Evolutionary conservation across 2,329 filamentous ascomycete species (phyloP).

Genomic region (Ceratocystis alfenasii): DNA sequence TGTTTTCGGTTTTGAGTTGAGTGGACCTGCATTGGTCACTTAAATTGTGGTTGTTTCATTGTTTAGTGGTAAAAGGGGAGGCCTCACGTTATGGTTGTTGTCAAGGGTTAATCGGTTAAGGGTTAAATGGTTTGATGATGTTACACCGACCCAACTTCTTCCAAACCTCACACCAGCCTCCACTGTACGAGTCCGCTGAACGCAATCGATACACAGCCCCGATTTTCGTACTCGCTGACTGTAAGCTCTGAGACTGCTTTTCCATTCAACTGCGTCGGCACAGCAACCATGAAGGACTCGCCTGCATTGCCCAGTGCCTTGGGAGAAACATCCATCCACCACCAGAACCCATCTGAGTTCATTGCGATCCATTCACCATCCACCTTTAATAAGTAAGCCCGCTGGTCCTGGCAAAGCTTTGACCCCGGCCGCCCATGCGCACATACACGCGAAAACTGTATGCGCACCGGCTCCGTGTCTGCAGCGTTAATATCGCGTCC

Average conservation of each 20-base stretch:
- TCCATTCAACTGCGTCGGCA: conserved; percentile 42
- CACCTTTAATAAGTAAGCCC: conserved; percentile 10
- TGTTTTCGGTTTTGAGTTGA: neutral
- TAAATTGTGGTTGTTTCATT: neutral
- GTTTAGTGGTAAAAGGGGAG: neutral
- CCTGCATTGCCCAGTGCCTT: conserved; percentile 55
- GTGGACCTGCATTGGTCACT: conserved; percentile 8
- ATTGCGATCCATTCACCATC: conserved; percentile 43
- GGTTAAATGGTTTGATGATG: neutral
- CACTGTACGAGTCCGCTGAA: conserved; percentile 37
- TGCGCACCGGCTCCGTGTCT: conserved; percentile 50
- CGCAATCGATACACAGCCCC: conserved; percentile 10
- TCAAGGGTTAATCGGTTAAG: neutral
- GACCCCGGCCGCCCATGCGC: conserved; percentile 40
- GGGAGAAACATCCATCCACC: conserved; percentile 65
- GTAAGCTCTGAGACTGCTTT: conserved; percentile 39
- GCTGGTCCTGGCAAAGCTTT: neutral
- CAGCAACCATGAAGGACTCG: conserved; percentile 53
- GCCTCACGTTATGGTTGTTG: too few species aligned
- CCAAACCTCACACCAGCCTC: conserved; percentile 35
- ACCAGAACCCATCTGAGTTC: conserved; percentile 65
- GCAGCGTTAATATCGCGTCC: conserved; percentile 45
- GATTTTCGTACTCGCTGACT: conserved; percentile 35
- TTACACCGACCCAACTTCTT: neutral
- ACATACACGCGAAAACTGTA: conserved; percentile 70